A percentile compares a stretch with the other conserved stretches of the same genome.
Evolutionary conservation across 2,329 filamentous ascomycete genomes (phyloP).

Genomic region (Geosmithia morbida): DNA sequence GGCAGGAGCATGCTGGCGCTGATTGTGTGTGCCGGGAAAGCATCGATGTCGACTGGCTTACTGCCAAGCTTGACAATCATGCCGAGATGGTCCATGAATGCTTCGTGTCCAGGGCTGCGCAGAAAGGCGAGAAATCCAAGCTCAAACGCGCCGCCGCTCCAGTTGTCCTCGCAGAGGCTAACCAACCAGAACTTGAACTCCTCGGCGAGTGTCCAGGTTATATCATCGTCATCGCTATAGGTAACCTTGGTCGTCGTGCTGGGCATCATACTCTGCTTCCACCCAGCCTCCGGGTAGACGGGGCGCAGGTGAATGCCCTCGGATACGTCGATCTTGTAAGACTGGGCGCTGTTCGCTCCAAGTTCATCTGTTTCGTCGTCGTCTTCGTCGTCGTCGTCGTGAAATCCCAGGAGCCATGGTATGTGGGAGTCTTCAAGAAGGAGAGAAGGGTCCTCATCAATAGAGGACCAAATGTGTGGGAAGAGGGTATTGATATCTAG

Average conservation of each 20-base stretch:
- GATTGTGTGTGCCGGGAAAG: conserved; percentile 37
- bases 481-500: conserved; percentile 27
- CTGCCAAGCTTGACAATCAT: conserved; percentile 24
- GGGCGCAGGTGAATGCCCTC: neutral
- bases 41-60: conserved; percentile 10
- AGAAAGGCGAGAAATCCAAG: conserved; percentile 37
- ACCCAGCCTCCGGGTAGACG: conserved; percentile 3
- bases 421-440: conserved; percentile 32
- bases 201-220: conserved; percentile 10
- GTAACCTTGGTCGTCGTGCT: neutral
- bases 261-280: conserved; percentile 3
- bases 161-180: conserved; percentile 25
- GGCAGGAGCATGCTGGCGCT: conserved; percentile 38
- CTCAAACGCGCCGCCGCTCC: conserved; percentile 27
- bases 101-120: conserved; percentile 27
- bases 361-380: neutral
- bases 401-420: conserved; percentile 19
- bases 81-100: conserved; percentile 31
- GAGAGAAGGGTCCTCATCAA: conserved; percentile 25
- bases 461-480: conserved; percentile 28
- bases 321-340: neutral
- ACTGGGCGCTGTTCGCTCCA: neutral
- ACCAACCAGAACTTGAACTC: conserved; percentile 15
- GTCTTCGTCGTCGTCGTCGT: too few species aligned
- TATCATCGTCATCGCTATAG: conserved; percentile 2